These are phyloP conservation scores for Rusavskia elegans DNA, from an alignment of 495 filamentous ascomycete genomes.

Conservation along the genomic window DNA sequence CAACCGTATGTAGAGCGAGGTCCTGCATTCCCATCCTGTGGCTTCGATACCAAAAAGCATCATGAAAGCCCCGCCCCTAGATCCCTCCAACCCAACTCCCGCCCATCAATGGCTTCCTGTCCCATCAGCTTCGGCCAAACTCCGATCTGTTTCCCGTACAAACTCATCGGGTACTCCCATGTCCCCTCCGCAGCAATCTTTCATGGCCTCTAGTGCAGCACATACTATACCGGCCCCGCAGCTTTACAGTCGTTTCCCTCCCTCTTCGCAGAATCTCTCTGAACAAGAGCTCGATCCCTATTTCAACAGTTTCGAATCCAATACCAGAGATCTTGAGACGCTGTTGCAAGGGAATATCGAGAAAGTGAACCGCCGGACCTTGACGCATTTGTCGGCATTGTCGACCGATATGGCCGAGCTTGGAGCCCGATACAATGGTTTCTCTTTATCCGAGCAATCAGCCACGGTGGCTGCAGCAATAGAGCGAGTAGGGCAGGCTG, in stretches of 20 bases:
- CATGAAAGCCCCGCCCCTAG: constrained; percentile 81
- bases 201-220: constrained; percentile 34
- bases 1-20: constrained; percentile 53
- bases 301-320: constrained; percentile 78
- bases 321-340: constrained; percentile 73
- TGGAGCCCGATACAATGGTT: constrained; percentile 90
- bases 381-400: constrained; percentile 65
- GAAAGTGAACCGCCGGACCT: constrained; percentile 79
- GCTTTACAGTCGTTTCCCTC: constrained; percentile 66
- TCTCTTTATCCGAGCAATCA: constrained; percentile 82
- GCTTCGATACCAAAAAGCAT: constrained; percentile 84
- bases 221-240: constrained; percentile 47
- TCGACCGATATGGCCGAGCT: constrained; percentile 84
- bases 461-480: constrained; percentile 82
- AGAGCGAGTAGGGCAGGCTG: constrained; percentile 85
- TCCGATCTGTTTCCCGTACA: constrained; percentile 42
- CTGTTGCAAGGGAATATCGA: constrained; percentile 85
- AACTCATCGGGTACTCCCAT: constrained; percentile 36
- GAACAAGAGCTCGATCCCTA: constrained; percentile 92
- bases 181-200: constrained; percentile 26
- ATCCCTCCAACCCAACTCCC: constrained; percentile 79
- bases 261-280: constrained; percentile 53
- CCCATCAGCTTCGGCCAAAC: constrained; percentile 68
- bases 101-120: constrained; percentile 80
- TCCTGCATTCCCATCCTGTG: constrained; percentile 76